A percentile compares a stretch with the other conserved stretches of the same genome.
phyloP scores from a whole-genome alignment of 2,329 filamentous ascomycete species.

The Fusarium caatingaense region DNA sequence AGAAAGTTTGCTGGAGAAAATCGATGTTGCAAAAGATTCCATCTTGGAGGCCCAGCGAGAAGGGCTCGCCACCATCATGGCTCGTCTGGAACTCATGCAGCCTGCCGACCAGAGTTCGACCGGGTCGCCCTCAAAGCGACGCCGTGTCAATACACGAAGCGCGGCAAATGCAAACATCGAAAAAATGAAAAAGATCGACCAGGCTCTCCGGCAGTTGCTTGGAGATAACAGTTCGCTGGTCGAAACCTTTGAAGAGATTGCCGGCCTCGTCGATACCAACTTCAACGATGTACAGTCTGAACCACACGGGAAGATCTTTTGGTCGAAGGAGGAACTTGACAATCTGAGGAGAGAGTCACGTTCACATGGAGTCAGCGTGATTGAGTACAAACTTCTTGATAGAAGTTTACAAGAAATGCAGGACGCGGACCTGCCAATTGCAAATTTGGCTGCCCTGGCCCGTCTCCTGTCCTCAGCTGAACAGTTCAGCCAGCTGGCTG shows the following conservation, averaged over 20 bases:
- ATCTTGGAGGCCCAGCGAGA: not conserved
- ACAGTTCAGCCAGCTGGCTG: fast-evolving
- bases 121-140: not conserved
- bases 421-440: fast-evolving
- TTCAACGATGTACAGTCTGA: not conserved
- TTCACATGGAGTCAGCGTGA: not conserved
- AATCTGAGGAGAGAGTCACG: not conserved
- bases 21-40: not conserved
- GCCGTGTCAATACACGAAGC: not conserved
- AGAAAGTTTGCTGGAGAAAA: not conserved
- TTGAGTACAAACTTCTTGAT: not conserved
- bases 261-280: not conserved
- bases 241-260: not conserved
- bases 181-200: not conserved
- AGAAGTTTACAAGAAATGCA: not conserved
- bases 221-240: not conserved
- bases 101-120: not conserved
- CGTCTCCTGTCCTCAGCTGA: fast-evolving
- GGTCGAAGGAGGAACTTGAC: not conserved
- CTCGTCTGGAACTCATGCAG: not conserved
- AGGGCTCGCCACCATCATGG: not conserved
- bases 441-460: not conserved
- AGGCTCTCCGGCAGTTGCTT: not conserved
- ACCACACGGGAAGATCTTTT: not conserved
- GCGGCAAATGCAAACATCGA: not conserved